Evolutionary conservation across 2,329 filamentous ascomycete species (phyloP).

Genomic region (Ascomycota sp.): DNA sequence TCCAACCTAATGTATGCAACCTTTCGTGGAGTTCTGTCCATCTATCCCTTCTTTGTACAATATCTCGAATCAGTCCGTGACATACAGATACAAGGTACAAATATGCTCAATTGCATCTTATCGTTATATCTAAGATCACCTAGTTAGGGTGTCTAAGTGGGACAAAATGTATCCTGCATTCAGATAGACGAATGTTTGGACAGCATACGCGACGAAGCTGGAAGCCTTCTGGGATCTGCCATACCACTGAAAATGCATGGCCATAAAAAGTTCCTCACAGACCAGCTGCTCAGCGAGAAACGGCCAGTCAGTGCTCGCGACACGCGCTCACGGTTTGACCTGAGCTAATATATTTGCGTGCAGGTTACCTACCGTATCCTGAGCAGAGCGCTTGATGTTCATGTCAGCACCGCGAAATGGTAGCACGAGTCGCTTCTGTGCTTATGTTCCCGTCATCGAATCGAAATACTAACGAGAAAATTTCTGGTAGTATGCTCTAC

Average conservation of each 20-base stretch:
- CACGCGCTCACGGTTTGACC: not conserved
- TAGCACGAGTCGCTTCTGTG: slow-evolving; percentile 14
- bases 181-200: too few species aligned
- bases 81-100: too few species aligned
- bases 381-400: slow-evolving; percentile 63
- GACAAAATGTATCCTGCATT: too few species aligned
- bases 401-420: slow-evolving; percentile 81
- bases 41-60: too few species aligned
- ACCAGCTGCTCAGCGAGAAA: slow-evolving; percentile 56
- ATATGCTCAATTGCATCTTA: too few species aligned
- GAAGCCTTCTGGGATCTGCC: too few species aligned
- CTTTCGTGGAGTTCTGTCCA: too few species aligned
- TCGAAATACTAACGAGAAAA: not conserved
- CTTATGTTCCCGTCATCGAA: slow-evolving; percentile 7
- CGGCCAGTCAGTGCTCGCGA: slow-evolving; percentile 34
- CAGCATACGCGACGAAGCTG: too few species aligned
- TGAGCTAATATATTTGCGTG: not conserved
- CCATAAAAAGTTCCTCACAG: slow-evolving; percentile 53
- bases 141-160: too few species aligned
- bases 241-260: slow-evolving; percentile 25
- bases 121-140: too few species aligned
- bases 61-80: too few species aligned
- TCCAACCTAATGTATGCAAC: too few species aligned
- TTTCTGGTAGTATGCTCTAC: slow-evolving; percentile 52
- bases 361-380: slow-evolving; percentile 76